A percentile compares a stretch with the other conserved stretches of the same genome.
phyloP scores from a whole-genome alignment of 768 basidiomycete species.

The Tricholoma sp. region DNA sequence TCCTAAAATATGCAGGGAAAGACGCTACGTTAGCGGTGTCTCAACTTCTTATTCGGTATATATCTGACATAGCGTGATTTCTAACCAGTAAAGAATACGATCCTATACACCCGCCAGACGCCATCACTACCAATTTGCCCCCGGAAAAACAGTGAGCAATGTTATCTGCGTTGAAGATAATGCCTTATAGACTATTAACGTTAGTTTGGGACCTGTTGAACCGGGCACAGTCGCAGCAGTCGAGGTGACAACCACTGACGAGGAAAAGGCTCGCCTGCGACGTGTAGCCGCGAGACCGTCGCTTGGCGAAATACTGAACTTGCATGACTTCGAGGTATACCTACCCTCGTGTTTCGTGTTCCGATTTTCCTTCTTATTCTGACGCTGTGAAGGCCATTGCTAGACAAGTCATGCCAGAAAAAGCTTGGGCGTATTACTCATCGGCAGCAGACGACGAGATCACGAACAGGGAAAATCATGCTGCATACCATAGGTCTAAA shows the following conservation, averaged over 20 bases:
- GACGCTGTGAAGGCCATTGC: conserved; percentile 64
- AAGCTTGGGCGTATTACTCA: conserved; percentile 96
- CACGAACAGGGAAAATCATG: conserved; percentile 83
- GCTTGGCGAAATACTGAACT: conserved; percentile 74
- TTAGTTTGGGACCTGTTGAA: conserved; percentile 69
- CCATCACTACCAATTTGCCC: conserved; percentile 70
- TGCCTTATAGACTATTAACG: background rate
- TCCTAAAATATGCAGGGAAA: conserved; percentile 84
- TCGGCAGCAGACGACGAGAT: conserved; percentile 97
- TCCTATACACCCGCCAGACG: conserved; percentile 85
- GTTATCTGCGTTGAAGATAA: background rate
- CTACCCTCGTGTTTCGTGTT: background rate
- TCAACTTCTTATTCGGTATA: conserved; percentile 2
- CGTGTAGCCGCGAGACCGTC: conserved; percentile 62
- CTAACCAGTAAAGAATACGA: conserved; percentile 66
- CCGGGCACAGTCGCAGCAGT: conserved; percentile 59
- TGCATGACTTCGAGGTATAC: conserved; percentile 91
- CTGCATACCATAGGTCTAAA: conserved; percentile 79
- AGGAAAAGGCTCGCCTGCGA: conserved; percentile 64
- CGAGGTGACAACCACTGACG: conserved; percentile 58
- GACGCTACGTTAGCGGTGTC: conserved; percentile 68
- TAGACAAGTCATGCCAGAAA: conserved; percentile 71
- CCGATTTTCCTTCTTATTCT: background rate
- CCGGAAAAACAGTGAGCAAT: conserved; percentile 74
- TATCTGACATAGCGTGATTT: background rate